phyloP scores from a whole-genome alignment of 352 stramenopile species.

The Phytophthora hibernalis region DNA sequence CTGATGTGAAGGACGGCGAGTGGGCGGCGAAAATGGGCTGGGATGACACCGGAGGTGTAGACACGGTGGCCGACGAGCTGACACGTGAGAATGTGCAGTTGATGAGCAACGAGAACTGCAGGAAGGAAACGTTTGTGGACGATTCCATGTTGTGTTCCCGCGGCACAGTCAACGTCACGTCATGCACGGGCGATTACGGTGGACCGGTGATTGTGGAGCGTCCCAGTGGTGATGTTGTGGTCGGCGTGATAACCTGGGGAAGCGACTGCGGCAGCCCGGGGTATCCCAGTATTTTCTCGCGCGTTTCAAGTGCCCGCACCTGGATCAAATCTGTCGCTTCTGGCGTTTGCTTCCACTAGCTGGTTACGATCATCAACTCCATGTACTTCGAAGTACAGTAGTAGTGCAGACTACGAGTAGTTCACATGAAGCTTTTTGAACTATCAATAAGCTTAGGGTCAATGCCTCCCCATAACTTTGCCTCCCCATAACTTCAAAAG shows the following conservation, averaged over 20 bases:
- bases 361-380: background rate
- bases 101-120: conserved; percentile 40
- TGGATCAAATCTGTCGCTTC: conserved; percentile 37
- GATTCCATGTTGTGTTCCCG: conserved; percentile 52
- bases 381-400: too few relatives aligned
- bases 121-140: conserved; percentile 26
- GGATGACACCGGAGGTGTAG: conserved; percentile 28
- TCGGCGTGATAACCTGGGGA: conserved; percentile 64
- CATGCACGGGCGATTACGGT: conserved; percentile 62
- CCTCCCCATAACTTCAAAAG: too few relatives aligned
- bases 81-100: conserved; percentile 39
- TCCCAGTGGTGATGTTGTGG: conserved; percentile 21
- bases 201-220: conserved; percentile 43
- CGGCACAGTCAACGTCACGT: conserved; percentile 33
- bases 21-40: conserved; percentile 38
- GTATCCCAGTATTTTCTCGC: conserved; percentile 56
- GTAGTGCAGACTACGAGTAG: background rate
- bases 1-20: conserved; percentile 23
- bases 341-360: conserved; percentile 20
- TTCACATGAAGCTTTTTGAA: too few relatives aligned
- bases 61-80: conserved; percentile 29
- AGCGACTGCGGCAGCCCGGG: conserved; percentile 43
- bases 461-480: too few relatives aligned
- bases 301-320: conserved; percentile 40
- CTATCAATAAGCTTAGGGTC: too few relatives aligned